Evolutionary conservation across 768 basidiomycete species (phyloP), one percentile per base, ranked within the genome.

Genomic region (Panus rudis): DNA sequence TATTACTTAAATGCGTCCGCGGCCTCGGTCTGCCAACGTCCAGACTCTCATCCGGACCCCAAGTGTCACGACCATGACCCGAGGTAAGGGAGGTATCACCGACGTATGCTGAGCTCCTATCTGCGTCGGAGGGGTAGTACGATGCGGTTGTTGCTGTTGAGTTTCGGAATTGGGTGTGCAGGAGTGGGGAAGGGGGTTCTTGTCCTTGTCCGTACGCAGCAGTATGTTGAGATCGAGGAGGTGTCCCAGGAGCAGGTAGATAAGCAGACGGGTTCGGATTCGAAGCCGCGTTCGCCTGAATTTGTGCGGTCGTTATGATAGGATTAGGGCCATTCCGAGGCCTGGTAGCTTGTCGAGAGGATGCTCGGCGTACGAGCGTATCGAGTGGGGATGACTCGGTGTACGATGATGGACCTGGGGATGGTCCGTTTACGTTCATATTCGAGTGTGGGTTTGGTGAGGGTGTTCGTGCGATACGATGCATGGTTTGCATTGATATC

Each of bases 381-480:
- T 78, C 73, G 30, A 84, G 67, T 6, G 82, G 82, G 2, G 83
- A 84, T 17, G 70, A 61, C 45, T 60, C n/a, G n/a, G n/a, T n/a
- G n/a, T n/a, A n/a, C n/a, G n/a, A n/a, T n/a, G n/a, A n/a, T n/a
- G n/a, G n/a, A n/a, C n/a, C n/a, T n/a, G n/a, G n/a, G n/a, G n/a
- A n/a, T n/a, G n/a, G n/a, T n/a, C n/a, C n/a, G n/a, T n/a, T n/a
- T n/a, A n/a, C n/a, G n/a, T n/a, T n/a, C n/a, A n/a, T n/a, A n/a
- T n/a, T n/a, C n/a, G n/a, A n/a, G n/a, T n/a, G n/a, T n/a, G n/a
- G n/a, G n/a, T n/a, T n/a, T n/a, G n/a, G n/a, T n/a, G n/a, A n/a
- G n/a, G n/a, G n/a, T n/a, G n/a, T n/a, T n/a, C n/a, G n/a, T n/a
- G n/a, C n/a, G n/a, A n/a, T n/a, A n/a, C n/a, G n/a, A n/a, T n/a